phyloP scores from a whole-genome alignment of 2,329 filamentous ascomycete genomes.

The Aspergillus vadensis region DNA sequence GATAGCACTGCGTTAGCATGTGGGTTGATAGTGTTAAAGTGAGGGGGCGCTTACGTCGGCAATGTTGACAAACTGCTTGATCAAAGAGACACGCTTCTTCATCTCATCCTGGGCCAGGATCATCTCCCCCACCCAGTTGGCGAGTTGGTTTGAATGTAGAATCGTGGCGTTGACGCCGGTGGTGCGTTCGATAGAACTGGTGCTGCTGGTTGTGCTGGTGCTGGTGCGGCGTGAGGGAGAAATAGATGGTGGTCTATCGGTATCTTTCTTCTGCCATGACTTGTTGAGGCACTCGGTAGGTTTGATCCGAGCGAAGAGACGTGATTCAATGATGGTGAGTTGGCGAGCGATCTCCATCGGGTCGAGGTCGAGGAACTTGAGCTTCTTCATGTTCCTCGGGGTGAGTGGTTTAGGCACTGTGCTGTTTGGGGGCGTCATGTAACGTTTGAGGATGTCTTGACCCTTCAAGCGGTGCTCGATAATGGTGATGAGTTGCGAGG shows the following conservation, averaged over 20 bases:
- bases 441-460: constrained; percentile 83
- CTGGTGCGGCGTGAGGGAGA: background rate
- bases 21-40: background rate
- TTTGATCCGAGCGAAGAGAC: constrained; percentile 91
- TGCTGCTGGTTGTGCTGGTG: constrained; percentile 50
- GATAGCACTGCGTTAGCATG: constrained; percentile 3
- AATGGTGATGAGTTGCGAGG: constrained; percentile 77
- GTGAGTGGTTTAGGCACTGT: constrained; percentile 85
- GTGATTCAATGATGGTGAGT: constrained; percentile 93
- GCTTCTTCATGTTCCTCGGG: constrained; percentile 98
- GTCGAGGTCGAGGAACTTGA: constrained; percentile 97
- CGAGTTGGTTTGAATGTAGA: constrained; percentile 96
- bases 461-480: constrained; percentile 86
- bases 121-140: constrained; percentile 99
- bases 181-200: constrained; percentile 69
- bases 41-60: constrained; percentile 69
- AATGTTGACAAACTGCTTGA: constrained; percentile 96
- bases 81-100: constrained; percentile 92
- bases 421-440: constrained; percentile 82
- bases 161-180: constrained; percentile 90
- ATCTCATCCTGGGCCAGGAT: constrained; percentile 92
- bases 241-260: background rate
- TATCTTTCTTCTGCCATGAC: constrained; percentile 95
- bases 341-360: constrained; percentile 95
- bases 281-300: constrained; percentile 96